phyloP scores from a whole-genome alignment of 257 asterid genomes.

The Fraxinus pennsylvanica region DNA sequence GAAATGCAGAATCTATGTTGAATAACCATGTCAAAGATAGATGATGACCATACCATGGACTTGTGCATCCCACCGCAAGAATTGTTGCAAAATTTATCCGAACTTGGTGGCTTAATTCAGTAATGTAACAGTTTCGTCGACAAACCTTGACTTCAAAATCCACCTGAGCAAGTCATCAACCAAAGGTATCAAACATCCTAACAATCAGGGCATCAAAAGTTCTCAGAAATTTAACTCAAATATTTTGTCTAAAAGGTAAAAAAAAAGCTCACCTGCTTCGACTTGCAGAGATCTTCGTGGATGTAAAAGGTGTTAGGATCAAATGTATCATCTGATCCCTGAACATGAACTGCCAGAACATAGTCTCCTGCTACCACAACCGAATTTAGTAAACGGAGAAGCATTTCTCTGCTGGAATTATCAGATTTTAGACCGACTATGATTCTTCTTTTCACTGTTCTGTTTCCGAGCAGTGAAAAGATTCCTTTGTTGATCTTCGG shows the following conservation, averaged over 20 bases:
- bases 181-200: background rate
- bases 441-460: constrained; percentile 39
- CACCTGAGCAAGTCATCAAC: constrained; percentile 45
- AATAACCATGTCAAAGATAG: background rate
- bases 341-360: constrained; percentile 74
- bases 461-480: constrained; percentile 40
- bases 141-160: constrained; percentile 76
- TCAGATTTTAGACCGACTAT: constrained; percentile 71
- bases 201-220: background rate
- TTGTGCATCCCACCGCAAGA: constrained; percentile 51
- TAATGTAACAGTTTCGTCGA: constrained; percentile 49
- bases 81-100: constrained; percentile 59
- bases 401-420: constrained; percentile 68
- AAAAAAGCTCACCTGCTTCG: constrained; percentile 38
- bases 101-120: constrained; percentile 66
- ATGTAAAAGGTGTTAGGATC: constrained; percentile 67
- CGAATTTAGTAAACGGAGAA: constrained; percentile 51
- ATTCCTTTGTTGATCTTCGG: constrained; percentile 37
- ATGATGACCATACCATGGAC: constrained; percentile 31
- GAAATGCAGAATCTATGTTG: background rate
- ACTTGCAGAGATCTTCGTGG: constrained; percentile 49
- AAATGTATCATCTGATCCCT: constrained; percentile 43
- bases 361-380: constrained; percentile 47
- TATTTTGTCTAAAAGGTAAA: background rate
- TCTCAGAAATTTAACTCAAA: background rate